Conservation (phyloP, 1,139 yeast genomes). For the Lodderomyces orthopsilosis region DNA sequence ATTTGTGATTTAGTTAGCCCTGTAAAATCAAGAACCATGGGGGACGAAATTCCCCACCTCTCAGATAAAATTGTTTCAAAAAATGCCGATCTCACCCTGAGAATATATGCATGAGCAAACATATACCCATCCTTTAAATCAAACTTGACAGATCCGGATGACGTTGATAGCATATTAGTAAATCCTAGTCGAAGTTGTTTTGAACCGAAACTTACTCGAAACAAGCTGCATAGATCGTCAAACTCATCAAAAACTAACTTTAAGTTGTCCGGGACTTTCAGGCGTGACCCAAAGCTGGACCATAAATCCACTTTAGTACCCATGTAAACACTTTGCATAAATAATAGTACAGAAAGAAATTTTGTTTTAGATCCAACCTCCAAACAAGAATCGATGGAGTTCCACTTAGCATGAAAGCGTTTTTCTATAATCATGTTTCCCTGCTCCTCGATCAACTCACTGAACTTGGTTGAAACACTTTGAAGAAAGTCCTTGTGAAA, state of each 20-base stretch:
- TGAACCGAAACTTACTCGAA: constrained; percentile 11
- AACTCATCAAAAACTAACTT: constrained; percentile 12
- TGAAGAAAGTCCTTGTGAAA: constrained; percentile 26
- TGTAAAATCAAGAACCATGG: constrained; percentile 35
- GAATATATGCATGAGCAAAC: constrained; percentile 48
- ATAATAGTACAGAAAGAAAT: constrained; percentile 27
- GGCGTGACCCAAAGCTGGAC: constrained; percentile 11
- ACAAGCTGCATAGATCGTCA: constrained; percentile 7
- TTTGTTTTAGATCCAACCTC: constrained; percentile 18
- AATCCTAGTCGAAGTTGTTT: neutral
- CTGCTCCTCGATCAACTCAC: constrained; percentile 13
- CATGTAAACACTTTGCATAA: constrained; percentile 36
- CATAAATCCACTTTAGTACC: constrained; percentile 19
- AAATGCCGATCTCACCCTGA: constrained; percentile 57
- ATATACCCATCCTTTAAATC: constrained; percentile 40
- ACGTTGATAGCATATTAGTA: constrained; percentile 12
- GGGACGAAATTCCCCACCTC: constrained; percentile 44
- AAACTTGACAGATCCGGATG: constrained; percentile 24
- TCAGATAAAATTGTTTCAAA: constrained; percentile 59
- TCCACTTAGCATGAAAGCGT: constrained; percentile 23
- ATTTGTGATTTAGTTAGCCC: constrained; percentile 48
- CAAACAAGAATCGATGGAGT: constrained; percentile 17
- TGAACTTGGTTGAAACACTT: neutral
- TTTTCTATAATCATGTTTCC: constrained; percentile 17
- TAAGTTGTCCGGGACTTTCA: constrained; percentile 10